phyloP scores from a whole-genome alignment of 371 early-diverging fungal genomes.

The Apophysomyces ossiformis region DNA sequence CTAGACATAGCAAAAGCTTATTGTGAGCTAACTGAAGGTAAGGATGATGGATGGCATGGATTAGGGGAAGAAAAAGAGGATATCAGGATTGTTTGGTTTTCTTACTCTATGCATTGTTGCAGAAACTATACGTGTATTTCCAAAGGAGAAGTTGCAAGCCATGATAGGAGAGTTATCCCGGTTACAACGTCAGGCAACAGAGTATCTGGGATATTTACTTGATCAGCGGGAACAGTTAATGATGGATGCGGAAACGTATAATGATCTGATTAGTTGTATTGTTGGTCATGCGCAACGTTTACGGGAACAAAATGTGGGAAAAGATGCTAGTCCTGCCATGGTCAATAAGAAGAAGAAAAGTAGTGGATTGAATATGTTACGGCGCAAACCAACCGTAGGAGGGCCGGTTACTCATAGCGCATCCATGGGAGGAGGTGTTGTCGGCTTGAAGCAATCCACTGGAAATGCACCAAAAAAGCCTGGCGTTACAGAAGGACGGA shows the following conservation, averaged over 20 bases:
- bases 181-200: slow-evolving; percentile 64
- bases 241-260: slow-evolving; percentile 89
- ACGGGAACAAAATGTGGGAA: slow-evolving; percentile 43
- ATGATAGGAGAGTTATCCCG: slow-evolving; percentile 57
- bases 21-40: slow-evolving; percentile 59
- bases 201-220: slow-evolving; percentile 69
- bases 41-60: background rate
- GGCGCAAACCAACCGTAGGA: slow-evolving; percentile 32
- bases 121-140: slow-evolving; percentile 67
- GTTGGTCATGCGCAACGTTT: slow-evolving; percentile 73
- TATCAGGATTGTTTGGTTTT: background rate
- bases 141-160: slow-evolving; percentile 59
- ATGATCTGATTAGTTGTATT: slow-evolving; percentile 83
- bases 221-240: slow-evolving; percentile 83
- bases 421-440: slow-evolving; percentile 57
- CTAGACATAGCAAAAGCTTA: slow-evolving; percentile 58
- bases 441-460: slow-evolving; percentile 42
- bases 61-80: background rate
- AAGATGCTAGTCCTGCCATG: slow-evolving; percentile 58
- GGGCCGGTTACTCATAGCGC: slow-evolving; percentile 30
- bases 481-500: slow-evolving; percentile 22
- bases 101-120: background rate
- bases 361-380: slow-evolving; percentile 32
- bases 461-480: slow-evolving; percentile 14
- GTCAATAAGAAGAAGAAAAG: slow-evolving; percentile 50